Base-by-base conservation (phyloP, 768 basidiomycete genomes). In the Exidia glandulosa region DNA sequence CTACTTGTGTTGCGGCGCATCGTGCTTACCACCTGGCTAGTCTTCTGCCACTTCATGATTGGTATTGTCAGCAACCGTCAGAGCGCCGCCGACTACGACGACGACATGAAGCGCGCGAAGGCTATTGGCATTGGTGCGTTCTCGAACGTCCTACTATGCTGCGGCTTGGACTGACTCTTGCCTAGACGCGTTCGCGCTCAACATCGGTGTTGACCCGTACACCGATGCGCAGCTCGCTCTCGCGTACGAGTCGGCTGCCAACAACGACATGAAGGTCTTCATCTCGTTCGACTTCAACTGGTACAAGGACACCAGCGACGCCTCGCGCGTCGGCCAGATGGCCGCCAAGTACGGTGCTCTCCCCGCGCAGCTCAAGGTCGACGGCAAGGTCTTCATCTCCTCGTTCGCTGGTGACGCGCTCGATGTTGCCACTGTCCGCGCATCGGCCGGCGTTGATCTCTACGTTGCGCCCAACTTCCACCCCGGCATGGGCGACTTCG, bases 171-270 rank as follows among this genome's bases (percentile, higher is more conserved):
- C n/a, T 12, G n/a, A n/a, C n/a, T n/a, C n/a, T n/a, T n/a, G n/a
- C 84, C 61, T n/a, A n/a, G 81, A 84, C 63, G 83, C 74, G 1
- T 85, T 86, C 63, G 82, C 79, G 1, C 73, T 85, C 37, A 86
- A 86, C 67, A 70, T 85, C 36, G 84, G 83, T 13, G 65, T 69
- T 2, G 82, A 84, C 63, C 63, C 68, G 9, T 85, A 71, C 59
- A 66, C 69, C 13, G 60, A 70, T 45, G 47, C 48, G 2, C 71
- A 72, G 60, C 63, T 72, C 2, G 65, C 63, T 37, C 59, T 69
- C 47, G 71, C 68, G 3, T 72, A 71, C 60, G 60, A 63, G 14
- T 67, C 71, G 1, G 67, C 59, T 13, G 65, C 61, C 13, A 63
- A 66, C 25, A 50, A 47, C 4, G 63, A 57, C 34, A 70, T 72